phyloP scores from a whole-genome alignment of 1,284 basidiomycete genomes.

The Kalmanozyma brasiliensis region DNA sequence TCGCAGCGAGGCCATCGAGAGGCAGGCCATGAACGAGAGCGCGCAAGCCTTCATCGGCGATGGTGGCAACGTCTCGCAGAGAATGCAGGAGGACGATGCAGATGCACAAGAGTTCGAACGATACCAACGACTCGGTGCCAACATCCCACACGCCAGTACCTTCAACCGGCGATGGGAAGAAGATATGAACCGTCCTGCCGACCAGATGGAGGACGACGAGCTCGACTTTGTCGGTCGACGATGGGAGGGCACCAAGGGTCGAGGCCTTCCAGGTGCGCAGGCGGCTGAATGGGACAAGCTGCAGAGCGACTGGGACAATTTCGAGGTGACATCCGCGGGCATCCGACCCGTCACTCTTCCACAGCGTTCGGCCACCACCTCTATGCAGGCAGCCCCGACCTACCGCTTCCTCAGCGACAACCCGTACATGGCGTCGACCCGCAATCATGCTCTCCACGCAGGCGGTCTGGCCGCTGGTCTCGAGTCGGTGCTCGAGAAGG shows the following conservation, averaged over 20 bases:
- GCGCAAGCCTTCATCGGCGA: conserved; percentile 57
- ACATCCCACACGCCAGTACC: conserved; percentile 44
- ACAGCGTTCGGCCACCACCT: conserved; percentile 9
- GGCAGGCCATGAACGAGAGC: conserved; percentile 28
- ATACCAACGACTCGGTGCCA: conserved; percentile 53
- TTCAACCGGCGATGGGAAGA: conserved; percentile 56
- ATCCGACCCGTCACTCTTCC: conserved; percentile 47
- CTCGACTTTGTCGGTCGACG: conserved; percentile 67
- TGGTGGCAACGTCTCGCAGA: conserved; percentile 54
- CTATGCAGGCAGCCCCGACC: conserved; percentile 42
- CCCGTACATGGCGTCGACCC: conserved; percentile 56
- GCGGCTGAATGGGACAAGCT: conserved; percentile 75
- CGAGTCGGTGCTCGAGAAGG: conserved; percentile 76
- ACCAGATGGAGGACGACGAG: conserved; percentile 60
- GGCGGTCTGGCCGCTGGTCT: conserved; percentile 44
- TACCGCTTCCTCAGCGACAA: conserved; percentile 64
- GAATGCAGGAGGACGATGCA: conserved; percentile 63
- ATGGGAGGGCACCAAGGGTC: conserved; percentile 55
- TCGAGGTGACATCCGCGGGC: conserved; percentile 47
- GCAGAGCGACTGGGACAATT: conserved; percentile 82
- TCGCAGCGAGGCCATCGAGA: conserved; percentile 45
- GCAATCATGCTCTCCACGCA: conserved; percentile 41
- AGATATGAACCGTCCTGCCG: conserved; percentile 24
- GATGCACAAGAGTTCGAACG: conserved; percentile 58
- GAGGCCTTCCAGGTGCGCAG: conserved; percentile 57